phyloP scores from a whole-genome alignment of 2,329 filamentous ascomycete species.

The Sclerotinia spermophila region DNA sequence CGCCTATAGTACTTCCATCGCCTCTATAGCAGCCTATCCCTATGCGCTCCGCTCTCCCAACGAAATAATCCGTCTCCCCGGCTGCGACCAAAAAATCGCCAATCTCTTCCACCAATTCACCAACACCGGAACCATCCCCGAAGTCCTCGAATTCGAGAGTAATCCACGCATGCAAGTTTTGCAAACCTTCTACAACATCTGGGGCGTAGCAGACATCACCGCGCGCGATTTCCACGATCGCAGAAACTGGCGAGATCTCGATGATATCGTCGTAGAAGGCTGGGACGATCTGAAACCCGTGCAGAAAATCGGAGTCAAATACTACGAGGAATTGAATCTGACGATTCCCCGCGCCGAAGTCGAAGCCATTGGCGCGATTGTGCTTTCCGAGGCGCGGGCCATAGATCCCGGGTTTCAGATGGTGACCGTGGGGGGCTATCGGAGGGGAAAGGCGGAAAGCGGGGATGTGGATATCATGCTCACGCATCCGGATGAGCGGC shows the following conservation, averaged over 20 bases:
- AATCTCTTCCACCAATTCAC: slow-evolving; percentile 74
- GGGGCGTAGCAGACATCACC: slow-evolving; percentile 83
- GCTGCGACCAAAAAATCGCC: slow-evolving; percentile 77
- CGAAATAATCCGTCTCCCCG: slow-evolving; percentile 58
- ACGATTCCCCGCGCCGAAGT: slow-evolving; percentile 73
- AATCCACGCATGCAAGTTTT: slow-evolving; percentile 63
- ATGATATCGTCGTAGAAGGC: slow-evolving; percentile 79
- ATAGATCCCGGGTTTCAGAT: slow-evolving; percentile 56
- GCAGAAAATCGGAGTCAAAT: slow-evolving; percentile 93
- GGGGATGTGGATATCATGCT: slow-evolving; percentile 87
- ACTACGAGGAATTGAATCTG: slow-evolving; percentile 76
- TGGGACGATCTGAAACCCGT: slow-evolving; percentile 73
- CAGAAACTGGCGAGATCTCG: slow-evolving; percentile 75
- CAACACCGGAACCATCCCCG: slow-evolving; percentile 55
- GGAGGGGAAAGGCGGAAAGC: slow-evolving; percentile 59
- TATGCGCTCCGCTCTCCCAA: slow-evolving; percentile 34
- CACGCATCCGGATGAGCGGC: slow-evolving; percentile 67
- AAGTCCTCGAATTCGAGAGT: slow-evolving; percentile 59
- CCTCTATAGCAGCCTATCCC: slow-evolving; percentile 78
- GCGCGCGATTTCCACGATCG: slow-evolving; percentile 77
- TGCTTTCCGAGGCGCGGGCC: slow-evolving; percentile 63
- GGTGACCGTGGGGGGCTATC: slow-evolving; percentile 63
- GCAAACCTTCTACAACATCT: slow-evolving; percentile 75
- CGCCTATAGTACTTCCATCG: slow-evolving; percentile 85
- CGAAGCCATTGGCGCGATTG: slow-evolving; percentile 59